Conservation (phyloP, 2,329 filamentous ascomycete species). For the Sporothrix mexicana region DNA sequence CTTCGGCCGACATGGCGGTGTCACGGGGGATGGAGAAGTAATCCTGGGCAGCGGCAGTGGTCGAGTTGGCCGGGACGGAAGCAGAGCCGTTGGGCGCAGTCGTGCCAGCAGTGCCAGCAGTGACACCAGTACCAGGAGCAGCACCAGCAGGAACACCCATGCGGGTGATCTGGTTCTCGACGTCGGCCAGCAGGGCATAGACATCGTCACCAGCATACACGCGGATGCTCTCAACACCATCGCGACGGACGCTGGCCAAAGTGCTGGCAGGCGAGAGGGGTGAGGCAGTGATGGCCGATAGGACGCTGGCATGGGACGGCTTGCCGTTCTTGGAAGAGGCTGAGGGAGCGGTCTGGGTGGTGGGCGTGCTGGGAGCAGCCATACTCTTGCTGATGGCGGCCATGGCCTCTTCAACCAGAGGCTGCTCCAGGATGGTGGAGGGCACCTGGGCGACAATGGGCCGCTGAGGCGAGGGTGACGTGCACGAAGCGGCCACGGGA, state of each 20-base stretch:
- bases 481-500: slow-evolving; percentile 34
- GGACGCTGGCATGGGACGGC: not conserved
- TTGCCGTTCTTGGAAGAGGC: not conserved
- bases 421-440: slow-evolving; percentile 61
- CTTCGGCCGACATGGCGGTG: slow-evolving; percentile 43
- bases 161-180: slow-evolving; percentile 64
- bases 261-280: slow-evolving; percentile 35
- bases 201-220: slow-evolving; percentile 72
- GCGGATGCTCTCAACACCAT: slow-evolving; percentile 67
- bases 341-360: slow-evolving; percentile 34
- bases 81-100: slow-evolving; percentile 1
- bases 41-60: slow-evolving; percentile 16
- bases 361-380: slow-evolving; percentile 11
- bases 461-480: slow-evolving; percentile 57
- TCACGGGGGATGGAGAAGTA: slow-evolving; percentile 37
- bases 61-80: not conserved
- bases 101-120: not conserved
- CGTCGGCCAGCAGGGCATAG: slow-evolving; percentile 69
- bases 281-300: slow-evolving; percentile 30
- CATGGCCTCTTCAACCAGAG: slow-evolving; percentile 53
- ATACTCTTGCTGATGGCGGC: slow-evolving; percentile 41
- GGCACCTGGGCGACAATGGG: slow-evolving; percentile 58
- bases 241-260: slow-evolving; percentile 41
- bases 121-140: not conserved
- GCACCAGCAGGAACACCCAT: slow-evolving; percentile 40